These are phyloP conservation scores for Xylariaceae sp. DNA, from an alignment of 2,329 filamentous ascomycete genomes.

Conservation along the genomic window DNA sequence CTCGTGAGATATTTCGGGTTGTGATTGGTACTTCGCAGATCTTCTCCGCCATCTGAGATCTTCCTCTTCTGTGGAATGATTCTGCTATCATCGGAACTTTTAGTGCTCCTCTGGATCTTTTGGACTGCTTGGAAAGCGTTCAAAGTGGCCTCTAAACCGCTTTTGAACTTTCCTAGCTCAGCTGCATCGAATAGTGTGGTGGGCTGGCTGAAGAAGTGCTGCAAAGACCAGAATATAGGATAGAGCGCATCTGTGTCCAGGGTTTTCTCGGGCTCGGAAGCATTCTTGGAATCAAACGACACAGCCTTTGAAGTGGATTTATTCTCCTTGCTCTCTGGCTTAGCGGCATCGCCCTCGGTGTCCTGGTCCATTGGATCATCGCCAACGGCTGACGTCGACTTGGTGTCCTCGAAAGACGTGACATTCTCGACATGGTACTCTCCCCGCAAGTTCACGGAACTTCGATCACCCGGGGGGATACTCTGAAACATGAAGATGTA, in stretches of 20 bases:
- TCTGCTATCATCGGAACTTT: slow-evolving; percentile 58
- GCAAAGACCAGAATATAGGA: slow-evolving; percentile 88
- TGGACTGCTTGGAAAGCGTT: slow-evolving; percentile 50
- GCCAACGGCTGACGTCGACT: slow-evolving; percentile 33
- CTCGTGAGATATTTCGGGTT: slow-evolving; percentile 99
- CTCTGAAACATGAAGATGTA: slow-evolving; percentile 99
- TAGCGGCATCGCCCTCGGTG: slow-evolving; percentile 36
- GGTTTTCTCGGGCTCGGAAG: slow-evolving; percentile 40
- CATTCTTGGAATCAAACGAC: slow-evolving; percentile 41
- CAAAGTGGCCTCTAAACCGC: slow-evolving; percentile 65
- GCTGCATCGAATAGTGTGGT: slow-evolving; percentile 71
- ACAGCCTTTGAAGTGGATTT: slow-evolving; percentile 40
- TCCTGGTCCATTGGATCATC: slow-evolving; percentile 66
- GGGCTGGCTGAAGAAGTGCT: slow-evolving; percentile 88
- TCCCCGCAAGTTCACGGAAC: slow-evolving; percentile 91
- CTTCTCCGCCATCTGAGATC: slow-evolving; percentile 53
- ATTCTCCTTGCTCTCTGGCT: slow-evolving; percentile 31
- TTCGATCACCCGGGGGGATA: slow-evolving; percentile 93
- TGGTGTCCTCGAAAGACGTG: slow-evolving; percentile 69
- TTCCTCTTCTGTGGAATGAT: slow-evolving; percentile 66
- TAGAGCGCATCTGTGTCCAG: slow-evolving; percentile 73
- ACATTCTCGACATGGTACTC: slow-evolving; percentile 96
- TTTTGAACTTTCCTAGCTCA: slow-evolving; percentile 77
- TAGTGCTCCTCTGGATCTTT: slow-evolving; percentile 47
- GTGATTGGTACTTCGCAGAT: slow-evolving; percentile 69